Evolutionary conservation across 176 grass and related monocot species (phyloP).

Genomic region (Paspalum notatum): DNA sequence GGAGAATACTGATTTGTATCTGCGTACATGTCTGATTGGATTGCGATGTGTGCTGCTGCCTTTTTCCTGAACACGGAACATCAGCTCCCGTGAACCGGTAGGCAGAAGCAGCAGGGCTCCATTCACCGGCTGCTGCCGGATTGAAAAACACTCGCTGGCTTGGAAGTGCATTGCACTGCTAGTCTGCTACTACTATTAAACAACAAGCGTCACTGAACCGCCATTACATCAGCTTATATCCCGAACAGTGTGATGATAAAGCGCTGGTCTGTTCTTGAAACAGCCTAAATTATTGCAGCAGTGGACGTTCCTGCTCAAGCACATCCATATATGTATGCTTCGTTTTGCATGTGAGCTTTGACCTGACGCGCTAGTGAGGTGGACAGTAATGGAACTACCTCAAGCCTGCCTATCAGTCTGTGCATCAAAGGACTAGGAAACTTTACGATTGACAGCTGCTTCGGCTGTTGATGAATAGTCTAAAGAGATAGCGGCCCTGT

Average conservation of each 20-base stretch:
- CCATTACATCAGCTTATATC: conserved; percentile 18
- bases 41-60: conserved; percentile 8
- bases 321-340: not conserved
- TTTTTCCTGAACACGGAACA: not conserved
- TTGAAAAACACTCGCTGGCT: conserved; percentile 35
- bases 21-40: conserved; percentile 6
- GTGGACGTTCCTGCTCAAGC: conserved; percentile 21
- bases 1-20: conserved; percentile 43
- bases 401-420: not conserved
- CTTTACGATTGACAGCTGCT: not conserved
- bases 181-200: not conserved
- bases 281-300: conserved; percentile 27
- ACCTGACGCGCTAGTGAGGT: conserved; percentile 8
- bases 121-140: not conserved
- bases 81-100: conserved; percentile 32
- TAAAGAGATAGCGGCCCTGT: too few relatives aligned
- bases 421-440: not conserved
- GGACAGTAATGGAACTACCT: conserved; percentile 36
- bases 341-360: conserved; percentile 30
- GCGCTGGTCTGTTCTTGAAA: not conserved
- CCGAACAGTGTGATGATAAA: conserved; percentile 22
- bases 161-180: conserved; percentile 9
- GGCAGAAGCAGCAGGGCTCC: not conserved
- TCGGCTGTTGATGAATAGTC: conserved; percentile 2
- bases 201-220: conserved; percentile 12